Percentiles rank a stretch among this genome's conserved stretches.
phyloP scores from a whole-genome alignment of 73 alveolate genomes.

The Urostyla sp. region DNA sequence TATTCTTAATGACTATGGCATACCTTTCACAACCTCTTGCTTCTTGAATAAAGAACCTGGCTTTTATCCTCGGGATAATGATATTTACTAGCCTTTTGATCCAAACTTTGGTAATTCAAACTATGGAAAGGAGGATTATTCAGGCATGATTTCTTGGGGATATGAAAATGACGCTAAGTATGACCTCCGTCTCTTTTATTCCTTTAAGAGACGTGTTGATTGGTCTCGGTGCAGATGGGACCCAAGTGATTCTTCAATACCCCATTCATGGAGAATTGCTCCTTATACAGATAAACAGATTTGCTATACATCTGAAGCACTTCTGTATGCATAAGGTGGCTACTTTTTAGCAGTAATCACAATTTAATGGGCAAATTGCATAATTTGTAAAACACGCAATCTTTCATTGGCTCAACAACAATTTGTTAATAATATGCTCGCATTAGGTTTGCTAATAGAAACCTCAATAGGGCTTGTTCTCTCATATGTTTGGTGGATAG shows the following conservation, averaged over 20 bases:
- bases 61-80: conserved; percentile 48
- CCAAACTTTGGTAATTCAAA: conserved; percentile 64
- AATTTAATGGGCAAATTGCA: conserved; percentile 86
- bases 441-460: conserved; percentile 73
- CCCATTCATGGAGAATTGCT: conserved; percentile 61
- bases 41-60: conserved; percentile 74
- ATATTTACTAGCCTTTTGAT: conserved; percentile 46
- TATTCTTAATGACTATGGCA: conserved; percentile 90
- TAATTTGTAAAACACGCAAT: conserved; percentile 88
- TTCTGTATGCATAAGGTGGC: conserved; percentile 93
- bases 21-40: conserved; percentile 69
- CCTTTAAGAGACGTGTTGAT: not conserved
- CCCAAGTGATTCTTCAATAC: conserved; percentile 21
- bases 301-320: conserved; percentile 95
- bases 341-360: conserved; percentile 85
- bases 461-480: conserved; percentile 57
- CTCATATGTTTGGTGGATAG: conserved; percentile 67
- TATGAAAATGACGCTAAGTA: conserved; percentile 53
- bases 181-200: conserved; percentile 71
- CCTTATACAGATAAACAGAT: conserved; percentile 42
- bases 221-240: conserved; percentile 78
- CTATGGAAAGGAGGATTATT: conserved; percentile 25
- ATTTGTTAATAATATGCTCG: conserved; percentile 58
- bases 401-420: conserved; percentile 68
- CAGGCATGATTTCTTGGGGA: conserved; percentile 28